Percentiles rank a stretch among this genome's conserved stretches.
Conservation (phyloP, 495 filamentous ascomycete species). For the Letharia lupina region DNA sequence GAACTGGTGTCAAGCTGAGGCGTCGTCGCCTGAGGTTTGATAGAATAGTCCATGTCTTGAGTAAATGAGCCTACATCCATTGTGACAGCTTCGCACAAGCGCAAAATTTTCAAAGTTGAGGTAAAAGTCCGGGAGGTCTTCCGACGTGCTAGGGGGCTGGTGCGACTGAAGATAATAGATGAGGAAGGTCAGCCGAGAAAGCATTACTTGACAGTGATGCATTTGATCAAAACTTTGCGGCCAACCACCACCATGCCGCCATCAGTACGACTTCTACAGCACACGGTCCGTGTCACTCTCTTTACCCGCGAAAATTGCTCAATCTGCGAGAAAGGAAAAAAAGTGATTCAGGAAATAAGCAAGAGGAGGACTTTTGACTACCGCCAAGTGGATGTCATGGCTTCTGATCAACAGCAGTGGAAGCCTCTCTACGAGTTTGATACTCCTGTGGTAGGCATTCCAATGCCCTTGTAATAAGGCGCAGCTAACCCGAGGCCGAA, state of each 20-base stretch:
- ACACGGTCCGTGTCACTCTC: conserved; percentile 63
- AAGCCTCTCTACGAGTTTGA: conserved; percentile 82
- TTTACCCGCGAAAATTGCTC: conserved; percentile 76
- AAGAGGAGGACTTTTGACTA: conserved; percentile 64
- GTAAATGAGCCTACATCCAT: too few species aligned
- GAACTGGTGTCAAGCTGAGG: too few species aligned
- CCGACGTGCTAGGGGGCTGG: too few species aligned
- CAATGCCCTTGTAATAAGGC: neutral
- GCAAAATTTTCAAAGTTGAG: too few species aligned
- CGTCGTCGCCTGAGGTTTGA: too few species aligned
- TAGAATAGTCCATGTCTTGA: too few species aligned
- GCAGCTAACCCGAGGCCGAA: conserved; percentile 24
- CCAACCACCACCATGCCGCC: conserved; percentile 11
- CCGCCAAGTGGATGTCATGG: conserved; percentile 72
- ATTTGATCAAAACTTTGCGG: neutral
- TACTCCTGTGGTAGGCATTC: conserved; percentile 61
- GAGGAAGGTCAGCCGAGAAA: too few species aligned
- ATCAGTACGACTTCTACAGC: conserved; percentile 35
- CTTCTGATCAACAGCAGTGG: conserved; percentile 56
- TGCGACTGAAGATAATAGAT: too few species aligned
- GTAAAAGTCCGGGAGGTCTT: too few species aligned
- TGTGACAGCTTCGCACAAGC: too few species aligned
- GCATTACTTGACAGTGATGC: too few species aligned
- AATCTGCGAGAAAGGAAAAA: conserved; percentile 68
- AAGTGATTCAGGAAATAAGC: conserved; percentile 60